Base-by-base conservation (phyloP, 2,329 filamentous ascomycete species). In the Monosporascus sp. region DNA sequence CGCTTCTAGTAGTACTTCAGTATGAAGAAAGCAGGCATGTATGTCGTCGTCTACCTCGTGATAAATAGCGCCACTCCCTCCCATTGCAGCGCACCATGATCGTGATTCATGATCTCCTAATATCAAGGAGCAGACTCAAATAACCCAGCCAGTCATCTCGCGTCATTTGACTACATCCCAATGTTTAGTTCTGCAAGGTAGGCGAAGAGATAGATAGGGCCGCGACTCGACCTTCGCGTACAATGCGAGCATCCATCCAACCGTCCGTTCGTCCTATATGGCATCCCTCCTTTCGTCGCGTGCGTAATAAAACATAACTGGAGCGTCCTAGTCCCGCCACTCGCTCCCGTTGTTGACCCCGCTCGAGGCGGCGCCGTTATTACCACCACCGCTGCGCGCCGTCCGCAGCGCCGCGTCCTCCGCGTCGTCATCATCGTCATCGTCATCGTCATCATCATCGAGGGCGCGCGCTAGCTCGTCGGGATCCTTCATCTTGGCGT, bases 401-500 rank as follows among this genome's bases (percentile, higher is more conserved):
- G 62, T 56, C 8, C 58, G 52, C 11, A 45, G 52, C 3, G 52
- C 36, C n/a, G 57, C 53, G 6, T 49, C 20, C 48, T 36, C 27
- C 25, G 8, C 48, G 7, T 49, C 48, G 48, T 36, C 47, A n/a
- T 53, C 56, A n/a, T 56, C 54, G 54, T 68, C 64, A 56, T 75
- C 77, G 2, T 80, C 78, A 5, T 80, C 77, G 17, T 81, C 80
- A 7, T 85, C 81, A 35, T 82, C 79, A 25, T 81, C 78, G 43
- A 87, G 69, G 9, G 77, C 82, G 54, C 73, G 75, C 2, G 83
- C 83, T 52, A 87, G 72, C 67, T 87, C 84, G 64, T 87, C 83
- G 0, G 83, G 83, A 56, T 87, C 83, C 58, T 77, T 76, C 82
- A 87, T 86, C 72, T 77, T 83, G 38, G 83, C 83, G 62, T 86